Evolutionary conservation across 83 land plant species (phyloP).

Genomic region (Picea mariana): DNA sequence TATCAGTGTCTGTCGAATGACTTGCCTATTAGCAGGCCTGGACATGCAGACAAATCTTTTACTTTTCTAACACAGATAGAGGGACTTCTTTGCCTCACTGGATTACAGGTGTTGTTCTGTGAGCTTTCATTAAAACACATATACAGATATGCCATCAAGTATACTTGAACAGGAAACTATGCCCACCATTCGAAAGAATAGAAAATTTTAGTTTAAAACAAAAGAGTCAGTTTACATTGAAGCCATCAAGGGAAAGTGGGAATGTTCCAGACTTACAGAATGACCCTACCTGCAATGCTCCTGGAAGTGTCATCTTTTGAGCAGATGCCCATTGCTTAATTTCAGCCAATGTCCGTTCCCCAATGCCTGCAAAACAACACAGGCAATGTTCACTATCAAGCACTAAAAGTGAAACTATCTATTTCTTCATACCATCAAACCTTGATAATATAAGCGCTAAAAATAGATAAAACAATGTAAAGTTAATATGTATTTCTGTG

Average conservation of each 20-base stretch:
- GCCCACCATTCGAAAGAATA: not conserved
- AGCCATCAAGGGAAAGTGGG: not conserved
- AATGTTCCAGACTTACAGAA: not conserved
- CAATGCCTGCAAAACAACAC: not conserved
- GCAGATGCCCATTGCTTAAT: not conserved
- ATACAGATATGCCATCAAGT: not conserved
- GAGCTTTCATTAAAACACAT: not conserved
- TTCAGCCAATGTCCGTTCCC: conserved; percentile 1
- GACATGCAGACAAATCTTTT: not conserved
- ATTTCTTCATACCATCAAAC: too few relatives aligned
- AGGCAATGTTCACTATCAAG: not conserved
- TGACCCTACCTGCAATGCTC: not conserved
- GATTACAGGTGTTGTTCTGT: not conserved
- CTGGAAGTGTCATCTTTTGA: not conserved
- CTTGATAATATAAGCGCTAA: too few relatives aligned
- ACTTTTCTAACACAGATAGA: not conserved
- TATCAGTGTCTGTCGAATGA: not conserved
- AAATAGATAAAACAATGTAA: too few relatives aligned
- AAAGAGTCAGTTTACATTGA: not conserved
- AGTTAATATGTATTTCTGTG: too few relatives aligned
- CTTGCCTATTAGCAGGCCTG: not conserved
- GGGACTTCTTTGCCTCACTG: not conserved
- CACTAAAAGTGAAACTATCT: not conserved
- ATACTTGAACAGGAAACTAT: not conserved
- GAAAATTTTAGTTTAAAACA: too few relatives aligned